Evolutionary conservation across 2,329 filamentous ascomycete genomes (phyloP), one percentile per base, ranked within the genome.

Genomic region (Aspergillus transmontanensis): DNA sequence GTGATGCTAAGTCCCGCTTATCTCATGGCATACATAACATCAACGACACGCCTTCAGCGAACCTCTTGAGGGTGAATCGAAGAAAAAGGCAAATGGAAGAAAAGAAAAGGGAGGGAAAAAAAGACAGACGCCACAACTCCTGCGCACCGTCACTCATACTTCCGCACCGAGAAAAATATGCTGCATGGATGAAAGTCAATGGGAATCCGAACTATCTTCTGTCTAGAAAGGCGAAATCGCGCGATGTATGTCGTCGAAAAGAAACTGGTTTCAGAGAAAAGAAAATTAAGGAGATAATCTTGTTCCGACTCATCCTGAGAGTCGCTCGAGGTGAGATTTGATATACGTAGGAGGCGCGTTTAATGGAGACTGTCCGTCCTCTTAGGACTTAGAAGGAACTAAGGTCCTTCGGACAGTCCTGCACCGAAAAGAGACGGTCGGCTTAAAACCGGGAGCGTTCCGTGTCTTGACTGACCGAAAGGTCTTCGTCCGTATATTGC

Each of bases 1-100:
- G 63, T 68, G 64, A 63, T 66, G 39, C 56, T 51, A 68, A 68
- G 67, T 66, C 67, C 64, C 32, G 66, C 64, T 67, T 57, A 63
- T 65, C 41, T 62, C 60, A 66, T 66, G 64, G 64, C 63, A 66
- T 64, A 62, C 61, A 68, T 64, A 32, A 63, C 50, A 36, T 59
- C 48, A 62, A 58, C 56, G 43, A 59, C 60, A 57, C 58, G 55
- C 58, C 53, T 39, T 39, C 9, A 4, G 19, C 32, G 30, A 55
- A 12, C 12, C 21, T 50, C 32, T 26, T 56, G 32, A 26, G 39
- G n/a, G 23, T 30, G 46, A 48, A 51, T 48, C 55, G 56, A 32
- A 57, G 28, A 39, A 41, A 57, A 54, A 43, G 19, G 45, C 16
- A 50, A 21, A 54, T 21, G 43, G 14, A 56, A 32, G 14, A 36